Evolutionary conservation across 2,329 filamentous ascomycete species (phyloP).

Genomic region (Seiridium cupressi): DNA sequence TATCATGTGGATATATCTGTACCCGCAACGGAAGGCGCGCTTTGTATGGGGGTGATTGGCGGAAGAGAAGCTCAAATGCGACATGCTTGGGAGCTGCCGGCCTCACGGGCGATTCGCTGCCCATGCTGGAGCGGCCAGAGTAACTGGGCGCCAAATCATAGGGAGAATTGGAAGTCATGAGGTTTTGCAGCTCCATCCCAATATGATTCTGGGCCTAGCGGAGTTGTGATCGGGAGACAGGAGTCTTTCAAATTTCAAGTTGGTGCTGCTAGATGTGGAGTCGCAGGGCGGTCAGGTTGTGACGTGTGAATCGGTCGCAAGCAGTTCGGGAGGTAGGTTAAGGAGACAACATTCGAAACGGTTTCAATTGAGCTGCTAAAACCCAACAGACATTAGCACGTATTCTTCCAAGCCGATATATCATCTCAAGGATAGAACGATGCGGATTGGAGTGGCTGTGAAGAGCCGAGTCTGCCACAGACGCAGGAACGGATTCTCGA

Average conservation of each 20-base stretch:
- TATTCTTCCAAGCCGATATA: neutral
- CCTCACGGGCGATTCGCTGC: slow-evolving; percentile 46
- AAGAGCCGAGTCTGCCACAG: slow-evolving; percentile 2
- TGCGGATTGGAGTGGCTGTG: neutral
- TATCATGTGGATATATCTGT: slow-evolving; percentile 93
- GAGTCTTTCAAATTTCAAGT: neutral
- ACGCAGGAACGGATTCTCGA: neutral
- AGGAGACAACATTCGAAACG: slow-evolving; percentile 1
- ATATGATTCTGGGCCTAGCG: neutral
- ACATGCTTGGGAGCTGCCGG: slow-evolving; percentile 65
- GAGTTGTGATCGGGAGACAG: neutral
- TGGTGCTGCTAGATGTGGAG: neutral
- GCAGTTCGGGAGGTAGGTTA: neutral
- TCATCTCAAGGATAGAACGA: neutral
- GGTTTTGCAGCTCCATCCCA: slow-evolving; percentile 28
- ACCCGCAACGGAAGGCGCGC: slow-evolving; percentile 81
- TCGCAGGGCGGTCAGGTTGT: slow-evolving; percentile 7
- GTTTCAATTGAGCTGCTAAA: neutral
- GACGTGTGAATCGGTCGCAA: slow-evolving; percentile 6
- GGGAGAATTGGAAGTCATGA: slow-evolving; percentile 48
- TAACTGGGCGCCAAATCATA: slow-evolving; percentile 30
- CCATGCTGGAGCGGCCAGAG: slow-evolving; percentile 38
- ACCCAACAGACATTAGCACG: neutral
- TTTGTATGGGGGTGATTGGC: slow-evolving; percentile 64
- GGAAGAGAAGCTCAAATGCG: slow-evolving; percentile 74